phyloP scores from a whole-genome alignment of 129 eudicot genomes.

The Saposhnikovia divaricata region DNA sequence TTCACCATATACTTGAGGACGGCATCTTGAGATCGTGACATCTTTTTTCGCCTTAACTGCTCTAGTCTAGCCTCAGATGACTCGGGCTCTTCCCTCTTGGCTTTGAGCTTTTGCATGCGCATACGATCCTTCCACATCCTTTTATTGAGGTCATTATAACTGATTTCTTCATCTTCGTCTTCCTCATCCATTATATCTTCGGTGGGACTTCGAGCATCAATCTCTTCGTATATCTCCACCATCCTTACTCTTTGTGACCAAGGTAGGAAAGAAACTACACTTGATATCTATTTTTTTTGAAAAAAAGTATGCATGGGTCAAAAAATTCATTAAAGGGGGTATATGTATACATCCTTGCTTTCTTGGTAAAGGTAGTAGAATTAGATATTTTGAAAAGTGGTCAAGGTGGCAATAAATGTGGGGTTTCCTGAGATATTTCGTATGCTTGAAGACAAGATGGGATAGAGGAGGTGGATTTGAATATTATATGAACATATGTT shows the following conservation, averaged over 20 bases:
- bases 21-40: constrained; percentile 42
- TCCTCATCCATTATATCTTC: neutral
- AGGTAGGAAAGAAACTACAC: neutral
- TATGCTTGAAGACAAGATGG: neutral
- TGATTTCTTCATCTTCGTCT: neutral
- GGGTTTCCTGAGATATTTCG: neutral
- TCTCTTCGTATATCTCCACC: neutral
- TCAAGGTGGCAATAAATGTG: neutral
- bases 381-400: neutral
- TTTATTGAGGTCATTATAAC: constrained; percentile 3
- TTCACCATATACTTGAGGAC: constrained; percentile 44
- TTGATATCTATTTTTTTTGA: neutral
- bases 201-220: neutral
- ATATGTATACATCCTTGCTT: neutral
- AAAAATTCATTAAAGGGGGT: neutral
- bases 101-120: constrained; percentile 4
- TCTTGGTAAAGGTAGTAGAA: neutral
- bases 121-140: neutral
- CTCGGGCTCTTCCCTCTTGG: neutral
- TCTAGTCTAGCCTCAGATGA: constrained; percentile 10
- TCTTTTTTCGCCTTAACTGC: constrained; percentile 26
- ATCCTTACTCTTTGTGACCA: neutral
- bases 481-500: neutral
- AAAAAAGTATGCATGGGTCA: neutral
- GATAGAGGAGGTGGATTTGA: neutral